Evolutionary conservation across 2,329 filamentous ascomycete genomes (phyloP).

Genomic region (Huntiella abstrusa): DNA sequence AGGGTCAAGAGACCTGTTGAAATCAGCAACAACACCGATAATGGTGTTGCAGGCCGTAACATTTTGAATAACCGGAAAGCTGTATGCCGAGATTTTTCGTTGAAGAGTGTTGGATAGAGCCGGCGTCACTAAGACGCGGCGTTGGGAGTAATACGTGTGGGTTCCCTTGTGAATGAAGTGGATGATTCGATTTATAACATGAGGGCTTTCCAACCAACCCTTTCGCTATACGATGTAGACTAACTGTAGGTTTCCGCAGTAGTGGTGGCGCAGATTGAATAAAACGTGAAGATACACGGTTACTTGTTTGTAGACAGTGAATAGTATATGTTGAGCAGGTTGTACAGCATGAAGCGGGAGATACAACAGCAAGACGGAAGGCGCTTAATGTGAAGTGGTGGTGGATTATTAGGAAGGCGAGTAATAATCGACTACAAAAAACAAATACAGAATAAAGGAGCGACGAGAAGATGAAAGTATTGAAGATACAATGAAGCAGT

Average conservation of each 20-base stretch:
- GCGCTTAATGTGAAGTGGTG: neutral
- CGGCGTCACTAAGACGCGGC: conserved; percentile 29
- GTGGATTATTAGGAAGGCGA: neutral
- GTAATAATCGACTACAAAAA: neutral
- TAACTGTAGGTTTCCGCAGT: neutral
- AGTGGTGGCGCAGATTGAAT: neutral
- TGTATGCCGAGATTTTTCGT: neutral
- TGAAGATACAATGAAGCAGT: too few relatives aligned
- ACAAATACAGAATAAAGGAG: neutral
- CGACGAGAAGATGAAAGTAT: neutral
- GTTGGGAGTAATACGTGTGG: neutral
- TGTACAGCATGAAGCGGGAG: neutral
- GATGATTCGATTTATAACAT: too few relatives aligned
- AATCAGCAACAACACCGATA: conserved; percentile 66
- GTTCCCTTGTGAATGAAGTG: too few relatives aligned
- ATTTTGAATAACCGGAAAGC: conserved; percentile 25
- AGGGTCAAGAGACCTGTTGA: conserved; percentile 76
- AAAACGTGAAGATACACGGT: neutral
- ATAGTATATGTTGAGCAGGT: neutral
- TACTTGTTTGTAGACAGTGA: neutral
- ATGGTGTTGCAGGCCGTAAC: conserved; percentile 79
- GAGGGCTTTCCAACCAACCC: too few relatives aligned
- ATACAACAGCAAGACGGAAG: neutral
- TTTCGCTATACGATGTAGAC: too few relatives aligned
- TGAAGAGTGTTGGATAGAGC: conserved; percentile 14